phyloP scores from a whole-genome alignment of 305 asterid species.

The Fraxinus ornus region DNA sequence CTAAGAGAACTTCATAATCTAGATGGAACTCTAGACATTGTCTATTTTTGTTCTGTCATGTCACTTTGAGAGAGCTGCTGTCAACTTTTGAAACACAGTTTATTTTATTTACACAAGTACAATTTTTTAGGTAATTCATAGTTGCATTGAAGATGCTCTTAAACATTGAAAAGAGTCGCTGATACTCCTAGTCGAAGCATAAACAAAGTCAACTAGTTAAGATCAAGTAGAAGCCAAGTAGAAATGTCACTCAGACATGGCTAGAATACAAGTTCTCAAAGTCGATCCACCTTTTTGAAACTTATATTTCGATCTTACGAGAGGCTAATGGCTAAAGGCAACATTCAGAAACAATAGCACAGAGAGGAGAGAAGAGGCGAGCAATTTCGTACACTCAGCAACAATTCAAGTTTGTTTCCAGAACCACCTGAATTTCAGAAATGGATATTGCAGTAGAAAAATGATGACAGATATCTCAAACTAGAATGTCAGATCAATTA shows the following conservation, averaged over 20 bases:
- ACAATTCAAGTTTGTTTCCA: background rate
- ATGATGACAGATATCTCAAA: constrained; percentile 9
- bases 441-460: background rate
- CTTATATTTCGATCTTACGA: background rate
- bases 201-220: background rate
- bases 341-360: background rate
- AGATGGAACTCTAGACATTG: background rate
- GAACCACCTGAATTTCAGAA: background rate
- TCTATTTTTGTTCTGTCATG: background rate
- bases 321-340: background rate
- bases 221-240: background rate
- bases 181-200: background rate
- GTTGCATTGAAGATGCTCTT: background rate
- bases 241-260: background rate
- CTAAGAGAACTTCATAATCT: background rate
- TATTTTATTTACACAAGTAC: too few species aligned
- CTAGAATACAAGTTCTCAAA: background rate
- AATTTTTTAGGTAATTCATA: background rate
- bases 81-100: background rate
- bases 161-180: background rate
- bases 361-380: background rate
- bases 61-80: background rate
- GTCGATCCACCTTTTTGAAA: background rate
- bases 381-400: background rate
- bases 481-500: background rate